Evolutionary conservation across 148 eudicot genomes (phyloP), one percentile per base, ranked within the genome.

Genomic region (Arbutus unedo): DNA sequence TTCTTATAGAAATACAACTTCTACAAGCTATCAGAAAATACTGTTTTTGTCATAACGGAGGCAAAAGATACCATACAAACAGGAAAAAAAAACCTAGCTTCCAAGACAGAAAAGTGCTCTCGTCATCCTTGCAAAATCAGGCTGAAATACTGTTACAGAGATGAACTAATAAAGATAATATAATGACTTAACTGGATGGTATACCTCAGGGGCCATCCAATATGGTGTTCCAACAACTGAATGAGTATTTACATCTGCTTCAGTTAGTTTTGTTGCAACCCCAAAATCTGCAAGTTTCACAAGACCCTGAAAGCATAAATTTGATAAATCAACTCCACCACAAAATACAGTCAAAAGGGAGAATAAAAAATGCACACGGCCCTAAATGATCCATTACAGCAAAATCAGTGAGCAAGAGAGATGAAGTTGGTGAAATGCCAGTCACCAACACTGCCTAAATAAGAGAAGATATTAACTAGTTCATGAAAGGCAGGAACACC

Each of bases 151-250:
- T 25, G 43, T 62, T 21, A 43, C 57, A 73, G 44, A 43, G 25
- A 59, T 16, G 74, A 14, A 70, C 74, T 16, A 19, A 5, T 43
- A 70, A 31, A 43, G 47, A 41, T 14, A 41, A 70, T 6, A 77
- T 56, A 48, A 9, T 8, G 31, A 66, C 6, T 25, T 25, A 45
- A 75, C 2, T 62, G 38, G 38, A 21, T 25, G 74, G 21, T 56
- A 57, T 89, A 97, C 99, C 99, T 97, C 99, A 67, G 99, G 98
- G 75, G 99, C 99, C 99, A 97, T 94, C 98, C 99, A 97, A 82
- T 97, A 97, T 18, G 99, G 99, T 43, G 99, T 97, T 83, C 99
- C 99, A 83, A 94, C 99, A 81, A 97, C 99, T 84, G 98, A 97
- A 89, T 94, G 99, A 70, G 99, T 97, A 82, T 94, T 97, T 62